A percentile compares a stretch with the other conserved stretches of the same genome.
Evolutionary conservation across 225 moss, liverwort and hornwort species (phyloP).

Genomic region (Rhytidiadelphus loreus): DNA sequence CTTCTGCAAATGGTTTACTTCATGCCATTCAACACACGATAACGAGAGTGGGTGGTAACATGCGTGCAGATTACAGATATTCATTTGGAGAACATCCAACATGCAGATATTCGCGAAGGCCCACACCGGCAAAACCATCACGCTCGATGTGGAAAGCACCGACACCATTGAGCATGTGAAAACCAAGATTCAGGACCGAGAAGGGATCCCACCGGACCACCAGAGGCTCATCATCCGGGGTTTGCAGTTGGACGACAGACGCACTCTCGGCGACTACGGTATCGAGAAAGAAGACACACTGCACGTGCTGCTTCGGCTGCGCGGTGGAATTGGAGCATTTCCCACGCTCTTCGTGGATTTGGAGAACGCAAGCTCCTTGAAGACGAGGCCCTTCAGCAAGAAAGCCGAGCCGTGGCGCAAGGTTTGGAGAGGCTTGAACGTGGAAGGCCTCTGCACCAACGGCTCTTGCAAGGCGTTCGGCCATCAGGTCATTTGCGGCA

Average conservation of each 20-base stretch:
- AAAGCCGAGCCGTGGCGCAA: neutral
- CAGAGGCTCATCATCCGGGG: neutral
- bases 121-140: neutral
- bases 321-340: neutral
- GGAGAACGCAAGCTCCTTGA: neutral
- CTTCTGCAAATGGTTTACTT: neutral
- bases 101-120: neutral
- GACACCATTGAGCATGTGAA: neutral
- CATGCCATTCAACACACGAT: neutral
- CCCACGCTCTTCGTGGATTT: neutral
- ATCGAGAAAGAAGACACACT: neutral
- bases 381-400: fast-evolving
- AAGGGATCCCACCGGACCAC: neutral
- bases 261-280: neutral
- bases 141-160: neutral
- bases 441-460: neutral
- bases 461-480: neutral
- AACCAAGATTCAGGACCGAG: neutral
- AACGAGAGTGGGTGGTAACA: neutral
- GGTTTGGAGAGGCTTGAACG: neutral
- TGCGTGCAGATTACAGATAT: neutral
- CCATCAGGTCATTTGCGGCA: neutral
- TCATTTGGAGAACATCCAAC: neutral
- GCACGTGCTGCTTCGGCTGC: neutral
- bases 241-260: neutral